phyloP scores from a whole-genome alignment of 345 rosid species.

The Arabis hirsuta region DNA sequence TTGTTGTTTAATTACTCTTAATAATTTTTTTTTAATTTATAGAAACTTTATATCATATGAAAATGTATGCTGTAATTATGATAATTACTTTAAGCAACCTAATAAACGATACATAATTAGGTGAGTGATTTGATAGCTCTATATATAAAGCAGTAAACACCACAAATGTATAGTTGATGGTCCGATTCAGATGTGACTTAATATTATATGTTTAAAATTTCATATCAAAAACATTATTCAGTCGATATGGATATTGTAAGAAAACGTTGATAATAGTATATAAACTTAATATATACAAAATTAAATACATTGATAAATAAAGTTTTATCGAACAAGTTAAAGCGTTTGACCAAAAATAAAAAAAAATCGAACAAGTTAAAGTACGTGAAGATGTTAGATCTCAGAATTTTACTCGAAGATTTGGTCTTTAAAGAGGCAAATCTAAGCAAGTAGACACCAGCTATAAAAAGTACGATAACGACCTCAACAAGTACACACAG shows the following conservation, averaged over 20 bases:
- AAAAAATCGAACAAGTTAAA: conserved; percentile 23
- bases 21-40: background rate
- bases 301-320: background rate
- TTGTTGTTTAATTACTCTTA: background rate
- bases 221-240: background rate
- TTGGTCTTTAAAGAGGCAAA: conserved; percentile 26
- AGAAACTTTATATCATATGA: background rate
- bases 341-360: no score
- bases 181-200: conserved; percentile 24
- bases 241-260: background rate
- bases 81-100: conserved; percentile 11
- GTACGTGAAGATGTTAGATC: conserved; percentile 20
- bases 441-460: conserved; percentile 36
- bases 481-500: conserved; percentile 30
- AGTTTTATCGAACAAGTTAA: conserved; percentile 13
- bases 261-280: background rate
- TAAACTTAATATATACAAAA: background rate
- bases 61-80: background rate
- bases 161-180: conserved; percentile 16
- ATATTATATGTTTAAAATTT: no score
- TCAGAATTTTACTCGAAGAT: conserved; percentile 22
- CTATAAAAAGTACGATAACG: conserved; percentile 34
- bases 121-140: conserved; percentile 34
- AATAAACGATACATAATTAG: conserved; percentile 7
- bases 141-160: conserved; percentile 9